A percentile compares a stretch with the other conserved stretches of the same genome.
phyloP scores from a whole-genome alignment of 2,329 filamentous ascomycete species.

The Claviceps sp. region DNA sequence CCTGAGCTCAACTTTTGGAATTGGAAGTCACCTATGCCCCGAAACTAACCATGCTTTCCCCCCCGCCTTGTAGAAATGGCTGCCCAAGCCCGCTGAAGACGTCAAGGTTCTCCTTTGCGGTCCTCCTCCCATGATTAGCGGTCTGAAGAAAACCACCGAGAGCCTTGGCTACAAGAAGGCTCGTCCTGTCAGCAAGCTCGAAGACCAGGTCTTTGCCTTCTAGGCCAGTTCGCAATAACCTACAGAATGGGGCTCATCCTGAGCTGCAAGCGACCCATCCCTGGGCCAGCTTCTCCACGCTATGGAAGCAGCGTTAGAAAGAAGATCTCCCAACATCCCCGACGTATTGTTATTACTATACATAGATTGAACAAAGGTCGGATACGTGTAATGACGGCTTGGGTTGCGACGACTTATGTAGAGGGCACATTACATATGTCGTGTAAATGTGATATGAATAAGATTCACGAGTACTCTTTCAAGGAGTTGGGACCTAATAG shows the following conservation, averaged over 20 bases:
- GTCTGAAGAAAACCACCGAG: slow-evolving; percentile 92
- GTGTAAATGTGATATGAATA: not conserved
- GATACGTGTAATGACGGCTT: not conserved
- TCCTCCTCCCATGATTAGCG: slow-evolving; percentile 90
- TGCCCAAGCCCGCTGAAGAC: slow-evolving; percentile 71
- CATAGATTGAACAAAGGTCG: not conserved
- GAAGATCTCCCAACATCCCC: not conserved
- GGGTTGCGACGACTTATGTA: not conserved
- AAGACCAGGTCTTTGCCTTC: slow-evolving; percentile 97
- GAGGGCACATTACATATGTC: not conserved
- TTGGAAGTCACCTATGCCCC: not conserved
- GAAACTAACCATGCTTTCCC: not conserved
- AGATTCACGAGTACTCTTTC: not conserved
- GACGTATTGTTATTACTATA: not conserved
- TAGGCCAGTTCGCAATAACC: slow-evolving; percentile 13
- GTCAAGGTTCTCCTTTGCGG: slow-evolving; percentile 93
- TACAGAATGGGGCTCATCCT: not conserved
- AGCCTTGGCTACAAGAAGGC: slow-evolving; percentile 85
- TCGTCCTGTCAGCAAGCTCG: slow-evolving; percentile 87
- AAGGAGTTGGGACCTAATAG: not conserved
- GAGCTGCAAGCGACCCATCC: not conserved
- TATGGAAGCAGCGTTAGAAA: not conserved
- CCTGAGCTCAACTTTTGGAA: not conserved
- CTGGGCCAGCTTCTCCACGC: not conserved
- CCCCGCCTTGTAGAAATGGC: slow-evolving; percentile 38